Base-by-base conservation (phyloP, 2,329 filamentous ascomycete species). In the Orbilia blumenaviensis region DNA sequence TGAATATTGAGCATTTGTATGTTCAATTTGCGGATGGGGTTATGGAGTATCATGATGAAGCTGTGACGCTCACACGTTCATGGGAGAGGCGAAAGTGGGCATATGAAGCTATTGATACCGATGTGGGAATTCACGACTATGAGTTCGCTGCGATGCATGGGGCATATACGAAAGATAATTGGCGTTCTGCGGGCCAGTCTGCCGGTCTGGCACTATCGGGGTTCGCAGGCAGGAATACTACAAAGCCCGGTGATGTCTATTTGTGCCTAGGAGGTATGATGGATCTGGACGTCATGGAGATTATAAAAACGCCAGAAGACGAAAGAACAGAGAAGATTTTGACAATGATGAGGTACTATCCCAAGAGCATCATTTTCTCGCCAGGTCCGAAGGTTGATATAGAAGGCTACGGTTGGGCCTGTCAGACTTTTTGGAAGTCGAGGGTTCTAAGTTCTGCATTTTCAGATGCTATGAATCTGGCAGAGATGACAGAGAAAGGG, bases 311-410 rank as follows among this genome's bases (percentile, higher is more conserved):
- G 3, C 67, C 60, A 2, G 67, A 72, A 16, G 48, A 72, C 5
- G 32, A 64, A 16, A 64, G 67, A 27, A 72, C 67, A 5, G 3
- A 42, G 34, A 72, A 66, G 41, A 60, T 72, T 32, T 25, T 72
- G 14, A 48, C 67, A 4, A 60, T 72, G 67, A 25, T 72, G 14
- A 48, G 14, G 14, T 58, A 54, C 5, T 72, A 64, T 21, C 67
- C 67, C 0, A 72, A 72, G 21, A 72, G 67, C 60, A 72, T 72
- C 23, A 66, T 72, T 14, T 72, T 72, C 60, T 72, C 67, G 16
- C 27, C 58, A 8, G 67, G 67, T 8, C 58, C 58, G n/a, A 72
- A 72, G 50, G 46, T 66, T n/a, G 41, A 72, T 50, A 23, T 27
- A 6, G 21, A 27, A 0, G 48, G 60, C 2, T 72, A 54, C 25